Evolutionary conservation across 1,139 yeast genomes (phyloP), one percentile per base, ranked within the genome.

Genomic region (Suhomyces terraborum): DNA sequence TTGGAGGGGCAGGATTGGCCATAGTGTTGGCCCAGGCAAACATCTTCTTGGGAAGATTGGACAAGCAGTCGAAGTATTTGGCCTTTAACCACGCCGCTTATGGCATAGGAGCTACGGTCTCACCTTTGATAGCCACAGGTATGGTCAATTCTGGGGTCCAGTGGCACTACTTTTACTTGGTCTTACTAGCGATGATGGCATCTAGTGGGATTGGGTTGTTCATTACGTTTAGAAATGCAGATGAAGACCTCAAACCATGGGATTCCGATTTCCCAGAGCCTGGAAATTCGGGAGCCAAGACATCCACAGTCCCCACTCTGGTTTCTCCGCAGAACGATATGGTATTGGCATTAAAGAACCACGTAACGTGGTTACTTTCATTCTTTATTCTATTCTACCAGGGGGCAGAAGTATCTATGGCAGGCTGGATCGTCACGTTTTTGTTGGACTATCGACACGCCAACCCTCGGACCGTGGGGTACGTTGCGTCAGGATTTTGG

Each of bases 381-480:
- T 52, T 75, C 38, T 74, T 77, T 45, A 71, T 79, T 6, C 69
- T 83, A 35, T 74, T 75, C 49, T 83, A 83, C 50, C 85, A 81
- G 51, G 89, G 88, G 2, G 71, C 79, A 1, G 89, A 83, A 55
- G 87, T 83, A 4, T 65, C 84, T 0, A 58, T 80, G 53, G 87
- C 84, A n/a, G 87, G 87, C 21, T 83, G 88, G 88, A 72, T 79
- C 30, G 84, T 81, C 29, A 79, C 88, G 0, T 82, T 71, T 51
- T 64, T 82, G 51, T 67, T 80, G 35, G 77, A 74, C 36, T 78
- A 77, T 49, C 67, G 88, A 30, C 64, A 67, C 34, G 84, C 80
- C 1, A 58, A 64, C 38, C 54, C 64, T 2, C 47, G 54, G 1
- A 57, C 72, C 5, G 73, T 73, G 41, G 87, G 88, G 19, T 82